phyloP scores from a whole-genome alignment of 2,329 filamentous ascomycete species.

The Fonsecaea pugnacius region DNA sequence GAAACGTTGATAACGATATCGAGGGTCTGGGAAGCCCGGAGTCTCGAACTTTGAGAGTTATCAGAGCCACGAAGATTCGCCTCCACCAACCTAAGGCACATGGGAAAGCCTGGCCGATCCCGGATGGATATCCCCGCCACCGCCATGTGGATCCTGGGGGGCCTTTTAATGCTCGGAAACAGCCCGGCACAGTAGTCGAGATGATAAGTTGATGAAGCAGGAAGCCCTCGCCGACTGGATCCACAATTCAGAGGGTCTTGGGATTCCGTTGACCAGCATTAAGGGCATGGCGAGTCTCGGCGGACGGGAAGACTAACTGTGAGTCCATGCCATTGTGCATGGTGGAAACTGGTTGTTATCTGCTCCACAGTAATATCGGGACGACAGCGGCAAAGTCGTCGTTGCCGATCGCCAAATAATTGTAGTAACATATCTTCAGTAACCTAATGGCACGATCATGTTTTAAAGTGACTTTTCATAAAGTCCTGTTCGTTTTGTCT shows the following conservation, averaged over 20 bases:
- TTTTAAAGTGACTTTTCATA: neutral
- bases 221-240: slow-evolving; percentile 6
- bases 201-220: slow-evolving; percentile 3
- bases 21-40: neutral
- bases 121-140: slow-evolving; percentile 9
- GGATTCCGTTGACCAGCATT: neutral
- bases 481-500: neutral
- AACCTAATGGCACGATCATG: neutral
- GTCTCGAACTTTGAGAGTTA: neutral
- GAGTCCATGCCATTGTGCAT: neutral
- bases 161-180: neutral
- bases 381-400: neutral
- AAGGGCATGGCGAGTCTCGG: neutral
- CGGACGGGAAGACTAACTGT: neutral
- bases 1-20: slow-evolving; percentile 4
- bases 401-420: neutral
- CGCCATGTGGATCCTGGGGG: neutral
- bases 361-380: slow-evolving; percentile 6
- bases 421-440: neutral
- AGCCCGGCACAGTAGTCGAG: neutral
- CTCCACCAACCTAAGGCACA: neutral
- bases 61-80: neutral
- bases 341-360: slow-evolving; percentile 8
- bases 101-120: slow-evolving; percentile 11
- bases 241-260: neutral